Evolutionary conservation across 2,329 filamentous ascomycete species (phyloP), one percentile per base, ranked within the genome.

Genomic region (Neoascochyta sp.): DNA sequence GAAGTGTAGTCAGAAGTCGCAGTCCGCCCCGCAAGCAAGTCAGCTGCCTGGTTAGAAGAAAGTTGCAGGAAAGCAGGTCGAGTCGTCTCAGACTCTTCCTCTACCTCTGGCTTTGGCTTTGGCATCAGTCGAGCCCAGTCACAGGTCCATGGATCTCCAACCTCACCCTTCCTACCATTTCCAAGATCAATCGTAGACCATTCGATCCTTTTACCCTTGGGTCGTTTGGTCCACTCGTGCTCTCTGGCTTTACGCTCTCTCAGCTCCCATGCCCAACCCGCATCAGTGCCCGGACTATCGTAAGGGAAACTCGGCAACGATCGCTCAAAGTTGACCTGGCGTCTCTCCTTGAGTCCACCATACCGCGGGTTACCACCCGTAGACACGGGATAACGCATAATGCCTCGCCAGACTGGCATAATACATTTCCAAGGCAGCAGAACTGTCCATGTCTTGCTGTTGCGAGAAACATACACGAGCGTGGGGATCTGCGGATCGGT

Each of bases 401-500:
- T 65, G 25, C 78, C 80, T 49, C 90, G 83, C 92, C 92, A 98
- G 17, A 95, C 71, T 0, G 86, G 78, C 19, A 79, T 70, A 19
- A 96, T 83, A 49, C 86, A 95, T 55, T 86, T 88, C 87, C 90
- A 95, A 0, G 92, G 92, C 3, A 92, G 73, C 14, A 96, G 70
- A 1, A 96, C 59, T 0, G 81, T 92, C 87, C 88, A 96, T 0
- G 73, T 80, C 1, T 47, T 58, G 32, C 70, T 66, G 20, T 65
- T 64, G 3, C 78, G 74, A 8, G 76, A 78, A 18, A 81, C 72
- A 4, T 86, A 70, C 5, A 93, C 64, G 2, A 90, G 68, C 21
- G 90, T 64, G 1, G 92, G 92, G 10, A 96, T 92, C 2, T 74
- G 67, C 1, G 86, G 85, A 50, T 95, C 88, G 7, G 67, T 69